phyloP scores from a whole-genome alignment of 2,329 filamentous ascomycete genomes.

The Phialophora verrucosa region DNA sequence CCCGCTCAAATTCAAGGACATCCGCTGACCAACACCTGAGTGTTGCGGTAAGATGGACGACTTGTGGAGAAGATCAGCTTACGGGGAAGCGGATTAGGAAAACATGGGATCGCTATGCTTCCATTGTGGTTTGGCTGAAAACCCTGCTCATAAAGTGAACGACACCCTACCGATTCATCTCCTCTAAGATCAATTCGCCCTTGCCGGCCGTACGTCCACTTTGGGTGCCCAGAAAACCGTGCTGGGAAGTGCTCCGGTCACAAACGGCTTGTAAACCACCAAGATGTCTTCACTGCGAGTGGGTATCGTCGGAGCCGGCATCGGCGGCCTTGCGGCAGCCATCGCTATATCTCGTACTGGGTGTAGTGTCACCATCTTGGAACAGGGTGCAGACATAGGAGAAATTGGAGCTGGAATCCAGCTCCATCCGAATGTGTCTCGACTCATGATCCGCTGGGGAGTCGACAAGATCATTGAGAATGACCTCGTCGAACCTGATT shows the following conservation, averaged over 20 bases:
- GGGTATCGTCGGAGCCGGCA: constrained; percentile 47
- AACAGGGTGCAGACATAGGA: constrained; percentile 12
- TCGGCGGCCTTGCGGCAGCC: constrained; percentile 52
- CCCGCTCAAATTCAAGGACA: neutral
- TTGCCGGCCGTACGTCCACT: no score
- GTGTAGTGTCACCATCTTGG: constrained; percentile 17
- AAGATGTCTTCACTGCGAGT: constrained; percentile 28
- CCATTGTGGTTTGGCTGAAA: neutral
- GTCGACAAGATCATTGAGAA: constrained; percentile 18
- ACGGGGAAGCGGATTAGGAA: neutral
- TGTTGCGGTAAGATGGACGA: neutral
- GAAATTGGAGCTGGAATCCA: constrained; percentile 18
- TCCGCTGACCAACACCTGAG: neutral
- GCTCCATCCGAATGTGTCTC: constrained; percentile 16
- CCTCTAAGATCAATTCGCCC: neutral
- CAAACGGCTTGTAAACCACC: neutral
- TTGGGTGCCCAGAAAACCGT: neutral
- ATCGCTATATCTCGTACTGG: constrained; percentile 18
- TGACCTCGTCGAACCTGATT: constrained; percentile 13
- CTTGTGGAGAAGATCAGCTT: constrained; percentile 8
- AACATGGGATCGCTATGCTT: neutral
- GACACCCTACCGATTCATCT: neutral
- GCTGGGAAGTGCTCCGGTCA: neutral
- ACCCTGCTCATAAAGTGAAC: neutral
- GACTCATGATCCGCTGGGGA: constrained; percentile 12